Evolutionary conservation across 2,329 filamentous ascomycete genomes (phyloP), one percentile per base, ranked within the genome.

Genomic region (Venturia effusa): DNA sequence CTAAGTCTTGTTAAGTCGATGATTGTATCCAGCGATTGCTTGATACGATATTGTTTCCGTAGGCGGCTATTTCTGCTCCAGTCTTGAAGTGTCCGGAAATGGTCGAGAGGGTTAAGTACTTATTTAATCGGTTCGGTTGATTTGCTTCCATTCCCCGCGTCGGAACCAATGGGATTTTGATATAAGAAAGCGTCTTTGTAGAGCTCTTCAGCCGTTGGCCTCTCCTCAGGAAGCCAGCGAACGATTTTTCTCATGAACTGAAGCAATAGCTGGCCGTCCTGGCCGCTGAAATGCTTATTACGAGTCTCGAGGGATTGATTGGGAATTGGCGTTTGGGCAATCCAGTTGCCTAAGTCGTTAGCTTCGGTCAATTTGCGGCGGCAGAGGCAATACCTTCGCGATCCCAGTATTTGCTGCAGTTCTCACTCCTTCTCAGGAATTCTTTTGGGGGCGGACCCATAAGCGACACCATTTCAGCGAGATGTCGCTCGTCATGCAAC

Each of bases 211-310:
- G n/a, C n/a, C n/a, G n/a, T n/a, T n/a, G n/a, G 68, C 30, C 71
- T 67, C 13, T 71, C 64, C 60, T 71, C 69, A 6, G 70, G 70
- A 11, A 69, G 59, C 69, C 70, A 72, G 59, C 68, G 69, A 15
- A 78, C 66, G 73, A 78, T 77, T 4, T 67, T 69, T 60, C 67
- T 66, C 34, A 75, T 69, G 62, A 78, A 76, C 15, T 40, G 45
- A 4, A 77, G 55, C 66, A 76, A 78, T 10, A 64, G 24, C n/a
- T 68, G 70, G 66, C 75, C 75, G 40, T 75, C 66, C 15, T 67
- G 40, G 5, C 68, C 70, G 30, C 69, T 61, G 39, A 71, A 61
- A 19, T 65, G 64, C 34, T 32, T 66, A 45, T 70, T 68, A 13
- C 69, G 66, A 22, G 32, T 67, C 45, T 71, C 67, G 55, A 71